Percentiles rank a stretch among this genome's conserved stretches.
phyloP scores from a whole-genome alignment of 106 monocot genomes.

The Hemerocallis citrina region DNA sequence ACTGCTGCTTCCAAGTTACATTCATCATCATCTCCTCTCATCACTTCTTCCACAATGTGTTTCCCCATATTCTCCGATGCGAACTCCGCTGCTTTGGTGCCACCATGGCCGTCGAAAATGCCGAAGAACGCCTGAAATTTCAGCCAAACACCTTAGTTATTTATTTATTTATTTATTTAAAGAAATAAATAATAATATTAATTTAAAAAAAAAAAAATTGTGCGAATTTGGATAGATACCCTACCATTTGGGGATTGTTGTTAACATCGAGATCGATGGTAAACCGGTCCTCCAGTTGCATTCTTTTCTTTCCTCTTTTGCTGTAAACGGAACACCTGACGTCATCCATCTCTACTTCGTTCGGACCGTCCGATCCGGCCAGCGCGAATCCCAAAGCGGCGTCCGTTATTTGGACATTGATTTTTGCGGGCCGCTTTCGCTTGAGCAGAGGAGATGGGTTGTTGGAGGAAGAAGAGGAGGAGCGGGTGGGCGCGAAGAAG shows the following conservation, averaged over 20 bases:
- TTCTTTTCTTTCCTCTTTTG: constrained; percentile 63
- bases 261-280: constrained; percentile 25
- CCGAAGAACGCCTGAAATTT: constrained; percentile 77
- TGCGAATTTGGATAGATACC: background rate
- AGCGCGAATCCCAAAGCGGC: background rate
- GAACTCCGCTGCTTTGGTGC: constrained; percentile 60
- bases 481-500: too few relatives aligned
- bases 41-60: constrained; percentile 35
- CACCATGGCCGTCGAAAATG: constrained; percentile 81
- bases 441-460: constrained; percentile 14
- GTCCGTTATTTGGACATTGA: constrained; percentile 38
- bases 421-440: constrained; percentile 65
- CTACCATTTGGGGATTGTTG: constrained; percentile 54
- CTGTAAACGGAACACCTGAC: constrained; percentile 53
- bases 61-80: constrained; percentile 51
- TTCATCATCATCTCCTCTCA: constrained; percentile 2
- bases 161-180: background rate
- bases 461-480: background rate
- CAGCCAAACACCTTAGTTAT: background rate
- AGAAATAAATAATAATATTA: background rate
- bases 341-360: constrained; percentile 42
- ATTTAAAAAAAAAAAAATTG: too few relatives aligned
- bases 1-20: constrained; percentile 36
- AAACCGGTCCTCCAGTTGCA: constrained; percentile 72
- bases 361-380: constrained; percentile 12